Percentiles rank a stretch among this genome's conserved stretches.
phyloP scores from a whole-genome alignment of 352 stramenopile species.

The Pythium periplocum region DNA sequence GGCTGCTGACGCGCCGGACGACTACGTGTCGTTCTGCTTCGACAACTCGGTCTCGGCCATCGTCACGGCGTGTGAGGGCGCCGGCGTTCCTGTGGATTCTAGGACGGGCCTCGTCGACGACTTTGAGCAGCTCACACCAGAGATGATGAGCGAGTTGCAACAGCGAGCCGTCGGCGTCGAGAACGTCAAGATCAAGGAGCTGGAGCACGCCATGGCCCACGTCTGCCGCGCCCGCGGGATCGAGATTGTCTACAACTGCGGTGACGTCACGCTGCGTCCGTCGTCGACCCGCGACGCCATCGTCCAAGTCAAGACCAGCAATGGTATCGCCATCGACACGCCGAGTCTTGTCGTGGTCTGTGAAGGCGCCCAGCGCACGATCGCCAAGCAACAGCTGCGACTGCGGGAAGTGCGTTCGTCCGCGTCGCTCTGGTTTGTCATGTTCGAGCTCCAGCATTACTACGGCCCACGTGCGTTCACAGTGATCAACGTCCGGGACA shows the following conservation, averaged over 20 bases:
- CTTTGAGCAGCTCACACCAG: slow-evolving; percentile 10
- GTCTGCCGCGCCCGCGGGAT: slow-evolving; percentile 14
- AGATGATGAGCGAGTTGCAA: slow-evolving; percentile 18
- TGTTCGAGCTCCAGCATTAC: slow-evolving; percentile 20
- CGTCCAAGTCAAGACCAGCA: slow-evolving; percentile 3
- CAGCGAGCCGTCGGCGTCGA: slow-evolving; percentile 15
- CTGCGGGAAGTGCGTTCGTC: slow-evolving; percentile 12
- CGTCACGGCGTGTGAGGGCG: slow-evolving; percentile 6
- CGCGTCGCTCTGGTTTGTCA: slow-evolving; percentile 15
- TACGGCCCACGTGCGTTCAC: slow-evolving; percentile 18
- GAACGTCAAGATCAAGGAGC: slow-evolving; percentile 20
- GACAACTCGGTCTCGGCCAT: slow-evolving; percentile 10
- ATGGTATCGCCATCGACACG: not conserved
- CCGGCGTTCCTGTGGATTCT: slow-evolving; percentile 10
- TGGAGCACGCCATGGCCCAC: slow-evolving; percentile 22
- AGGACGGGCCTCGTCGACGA: slow-evolving; percentile 5
- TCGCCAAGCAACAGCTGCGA: slow-evolving; percentile 17
- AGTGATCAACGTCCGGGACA: slow-evolving; percentile 21
- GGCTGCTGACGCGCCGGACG: slow-evolving; percentile 13
- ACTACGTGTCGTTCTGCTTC: slow-evolving; percentile 15
- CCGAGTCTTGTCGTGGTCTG: slow-evolving; percentile 16
- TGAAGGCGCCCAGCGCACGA: slow-evolving; percentile 14
- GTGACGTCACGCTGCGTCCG: slow-evolving; percentile 8
- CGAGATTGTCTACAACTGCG: slow-evolving; percentile 15
- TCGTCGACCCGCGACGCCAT: slow-evolving; percentile 11